A percentile compares a stretch with the other conserved stretches of the same genome.
phyloP scores from a whole-genome alignment of 306 rosid species.

The Carpinus viminea region DNA sequence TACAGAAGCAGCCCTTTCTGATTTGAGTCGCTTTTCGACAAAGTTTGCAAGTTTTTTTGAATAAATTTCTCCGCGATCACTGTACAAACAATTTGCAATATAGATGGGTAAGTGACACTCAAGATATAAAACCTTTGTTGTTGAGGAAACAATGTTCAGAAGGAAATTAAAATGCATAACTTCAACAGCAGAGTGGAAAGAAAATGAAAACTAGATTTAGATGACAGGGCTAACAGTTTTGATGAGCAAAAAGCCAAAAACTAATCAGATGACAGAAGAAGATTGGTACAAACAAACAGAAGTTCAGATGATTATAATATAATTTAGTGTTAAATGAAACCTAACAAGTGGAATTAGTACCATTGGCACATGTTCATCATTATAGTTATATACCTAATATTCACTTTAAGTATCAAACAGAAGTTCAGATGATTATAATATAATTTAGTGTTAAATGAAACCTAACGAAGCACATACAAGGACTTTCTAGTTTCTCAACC shows the following conservation, averaged over 20 bases:
- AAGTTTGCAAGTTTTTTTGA: slow-evolving; percentile 88
- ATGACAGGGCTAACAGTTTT: not conserved
- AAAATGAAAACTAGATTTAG: not conserved
- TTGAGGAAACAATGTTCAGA: slow-evolving; percentile 1
- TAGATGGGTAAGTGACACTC: slow-evolving; percentile 18
- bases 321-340: not conserved
- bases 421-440: not conserved
- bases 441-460: not conserved
- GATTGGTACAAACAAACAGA: not conserved
- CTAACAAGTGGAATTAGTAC: not conserved
- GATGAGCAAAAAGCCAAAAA: not conserved
- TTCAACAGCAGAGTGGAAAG: not conserved
- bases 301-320: not conserved
- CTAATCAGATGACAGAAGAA: not conserved
- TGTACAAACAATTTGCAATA: slow-evolving; percentile 36
- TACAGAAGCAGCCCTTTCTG: slow-evolving; percentile 98
- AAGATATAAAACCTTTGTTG: slow-evolving; percentile 14
- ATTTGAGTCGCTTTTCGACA: slow-evolving; percentile 87
- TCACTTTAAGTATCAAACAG: not conserved
- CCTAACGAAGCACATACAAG: not conserved
- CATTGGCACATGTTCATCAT: not conserved
- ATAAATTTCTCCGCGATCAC: slow-evolving; percentile 85
- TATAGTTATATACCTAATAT: not conserved
- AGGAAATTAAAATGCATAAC: not conserved
- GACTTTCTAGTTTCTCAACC: not conserved